Percentiles rank a stretch among this genome's conserved stretches.
Conservation (phyloP, 352 stramenopile species). For the Hyaloperonospora brassicae region DNA sequence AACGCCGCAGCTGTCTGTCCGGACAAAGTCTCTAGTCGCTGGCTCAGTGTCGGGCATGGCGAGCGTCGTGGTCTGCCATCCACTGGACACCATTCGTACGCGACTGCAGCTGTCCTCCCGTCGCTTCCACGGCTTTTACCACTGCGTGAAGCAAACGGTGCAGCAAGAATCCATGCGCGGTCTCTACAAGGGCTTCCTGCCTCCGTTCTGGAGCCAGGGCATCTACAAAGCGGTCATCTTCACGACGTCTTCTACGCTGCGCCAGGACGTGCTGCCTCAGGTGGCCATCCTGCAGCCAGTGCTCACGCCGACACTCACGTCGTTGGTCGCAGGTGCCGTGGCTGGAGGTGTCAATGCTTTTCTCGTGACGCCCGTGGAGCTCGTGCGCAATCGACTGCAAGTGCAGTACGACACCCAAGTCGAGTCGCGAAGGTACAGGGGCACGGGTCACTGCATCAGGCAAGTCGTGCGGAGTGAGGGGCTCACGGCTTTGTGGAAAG, state of each 20-base stretch:
- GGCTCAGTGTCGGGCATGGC: conserved; percentile 79
- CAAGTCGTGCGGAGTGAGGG: conserved; percentile 57
- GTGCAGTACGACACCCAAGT: conserved; percentile 61
- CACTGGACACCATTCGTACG: conserved; percentile 82
- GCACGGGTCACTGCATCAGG: conserved; percentile 44
- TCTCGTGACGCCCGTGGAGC: conserved; percentile 65
- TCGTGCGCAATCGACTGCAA: conserved; percentile 75
- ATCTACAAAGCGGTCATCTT: conserved; percentile 88
- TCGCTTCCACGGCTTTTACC: conserved; percentile 51
- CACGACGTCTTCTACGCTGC: conserved; percentile 55
- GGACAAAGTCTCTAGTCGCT: conserved; percentile 60
- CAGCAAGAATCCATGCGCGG: conserved; percentile 48
- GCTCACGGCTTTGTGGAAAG: conserved; percentile 60
- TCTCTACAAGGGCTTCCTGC: conserved; percentile 81
- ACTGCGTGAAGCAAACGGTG: conserved; percentile 58
- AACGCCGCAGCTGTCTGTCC: conserved; percentile 31
- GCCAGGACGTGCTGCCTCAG: conserved; percentile 42
- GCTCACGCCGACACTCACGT: conserved; percentile 37
- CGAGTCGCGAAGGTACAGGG: conserved; percentile 40
- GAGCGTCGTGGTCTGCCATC: conserved; percentile 74
- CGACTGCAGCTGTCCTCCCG: conserved; percentile 67
- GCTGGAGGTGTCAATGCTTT: conserved; percentile 68
- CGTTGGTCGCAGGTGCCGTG: conserved; percentile 36
- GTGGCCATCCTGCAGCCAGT: conserved; percentile 29
- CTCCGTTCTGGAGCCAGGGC: conserved; percentile 81